Conservation (phyloP, 164 flowering plant genomes). For the Magnolia officinalis region DNA sequence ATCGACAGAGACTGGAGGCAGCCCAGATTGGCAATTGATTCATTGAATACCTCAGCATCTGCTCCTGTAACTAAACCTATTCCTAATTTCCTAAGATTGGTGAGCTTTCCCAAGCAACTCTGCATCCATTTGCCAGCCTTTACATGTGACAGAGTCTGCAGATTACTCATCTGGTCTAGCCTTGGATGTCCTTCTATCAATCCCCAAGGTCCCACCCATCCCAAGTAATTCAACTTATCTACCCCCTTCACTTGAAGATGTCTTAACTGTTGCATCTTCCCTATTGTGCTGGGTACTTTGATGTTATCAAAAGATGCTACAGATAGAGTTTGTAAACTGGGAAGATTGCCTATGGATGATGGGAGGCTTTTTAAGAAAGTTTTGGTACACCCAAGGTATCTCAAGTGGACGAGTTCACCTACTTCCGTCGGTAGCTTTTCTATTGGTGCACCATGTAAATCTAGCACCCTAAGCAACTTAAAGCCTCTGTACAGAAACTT, state of each 20-base stretch:
- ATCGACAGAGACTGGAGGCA: background rate
- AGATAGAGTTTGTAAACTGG: slow-evolving; percentile 1
- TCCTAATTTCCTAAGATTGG: background rate
- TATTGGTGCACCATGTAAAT: background rate
- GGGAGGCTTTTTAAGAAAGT: slow-evolving; percentile 1
- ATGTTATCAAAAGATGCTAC: background rate
- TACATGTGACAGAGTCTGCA: background rate
- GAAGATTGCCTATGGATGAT: slow-evolving; percentile 3
- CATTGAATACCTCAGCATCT: background rate
- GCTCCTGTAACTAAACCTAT: background rate
- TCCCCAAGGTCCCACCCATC: too few species aligned
- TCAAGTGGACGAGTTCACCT: background rate
- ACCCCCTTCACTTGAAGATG: background rate
- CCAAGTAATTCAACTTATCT: too few species aligned
- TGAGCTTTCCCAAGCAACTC: background rate
- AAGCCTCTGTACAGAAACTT: background rate
- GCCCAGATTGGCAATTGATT: background rate
- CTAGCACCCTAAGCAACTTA: background rate
- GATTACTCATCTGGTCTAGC: background rate
- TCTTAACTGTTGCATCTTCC: background rate
- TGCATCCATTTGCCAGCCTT: background rate
- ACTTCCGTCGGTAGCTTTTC: background rate
- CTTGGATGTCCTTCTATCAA: background rate
- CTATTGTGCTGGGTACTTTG: background rate
- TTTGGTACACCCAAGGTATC: background rate